Evolutionary conservation across 2,329 filamentous ascomycete species (phyloP), one percentile per base, ranked within the genome.

Genomic region (Botrytis byssoidea): DNA sequence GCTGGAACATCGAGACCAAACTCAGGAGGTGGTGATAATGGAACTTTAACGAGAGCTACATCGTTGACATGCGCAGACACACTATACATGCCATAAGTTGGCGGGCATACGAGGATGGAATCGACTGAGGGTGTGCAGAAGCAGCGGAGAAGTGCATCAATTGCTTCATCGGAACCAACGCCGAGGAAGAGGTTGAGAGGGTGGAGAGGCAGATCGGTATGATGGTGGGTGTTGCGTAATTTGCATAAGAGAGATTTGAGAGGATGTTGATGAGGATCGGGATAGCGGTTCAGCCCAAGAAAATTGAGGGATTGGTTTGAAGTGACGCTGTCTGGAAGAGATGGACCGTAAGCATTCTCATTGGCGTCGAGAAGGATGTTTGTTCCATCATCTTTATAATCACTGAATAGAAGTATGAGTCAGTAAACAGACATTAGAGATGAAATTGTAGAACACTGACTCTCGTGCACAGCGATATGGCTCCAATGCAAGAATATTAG

Each of bases 361-460:
- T 99, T 99, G 79, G 96, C 96, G 82, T 99, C 96, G 77, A 99
- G 92, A 70, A 99, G 91, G 79, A 98, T 90, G 81, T 98, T 98
- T 74, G 91, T 95, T 78, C 96, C 96, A 82, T 99, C 93, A 82
- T 99, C 95, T 85, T 99, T 98, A 88, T 99, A 98, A 88, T 99
- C 96, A 85, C 94, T 97, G 81, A 51, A 61, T 22, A 37, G 18
- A 12, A 69, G 66, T 77, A 78, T 81, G 77, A 85, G 77, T 82
- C 77, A 77, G 73, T 57, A 20, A 42, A 42, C 35, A 32, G 18
- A 70, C 4, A 35, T 42, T 7, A 7, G 18, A 25, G 59, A 60
- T 46, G 16, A n/a, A 16, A 46, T 46, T 55, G 4, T 29, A 25
- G 68, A 37, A 32, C 44, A 14, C 90, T 83, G 85, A 94, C 92